Percentiles rank a stretch among this genome's conserved stretches.
Conservation (phyloP, 1,284 basidiomycete species). For the Cryptococcus sp. region DNA sequence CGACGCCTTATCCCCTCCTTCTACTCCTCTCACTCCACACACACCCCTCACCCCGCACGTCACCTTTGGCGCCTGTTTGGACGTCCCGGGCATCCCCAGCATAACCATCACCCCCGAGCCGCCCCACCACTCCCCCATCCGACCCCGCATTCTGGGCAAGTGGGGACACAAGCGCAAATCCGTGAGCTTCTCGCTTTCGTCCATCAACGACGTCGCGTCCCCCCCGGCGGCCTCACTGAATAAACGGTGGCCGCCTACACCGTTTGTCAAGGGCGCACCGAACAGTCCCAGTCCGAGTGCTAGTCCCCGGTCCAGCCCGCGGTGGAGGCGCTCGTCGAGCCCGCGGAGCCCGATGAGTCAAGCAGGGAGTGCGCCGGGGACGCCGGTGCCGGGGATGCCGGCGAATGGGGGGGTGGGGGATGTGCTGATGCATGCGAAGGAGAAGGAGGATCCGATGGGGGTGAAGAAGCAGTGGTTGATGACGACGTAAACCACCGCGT, state of each 20-base stretch:
- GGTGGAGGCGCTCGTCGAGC: no score
- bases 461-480: conserved; percentile 36
- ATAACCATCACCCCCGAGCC: conserved; percentile 18
- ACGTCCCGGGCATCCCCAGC: conserved; percentile 14
- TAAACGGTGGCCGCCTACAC: conserved; percentile 30
- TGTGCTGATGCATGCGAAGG: conserved; percentile 16
- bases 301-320: conserved; percentile 1
- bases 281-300: conserved; percentile 3
- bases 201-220: conserved; percentile 26
- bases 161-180: conserved; percentile 28
- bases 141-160: neutral
- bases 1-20: conserved; percentile 5
- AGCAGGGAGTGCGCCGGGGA: neutral
- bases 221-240: neutral
- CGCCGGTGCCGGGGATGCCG: neutral
- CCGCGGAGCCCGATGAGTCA: neutral
- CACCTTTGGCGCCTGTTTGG: neutral
- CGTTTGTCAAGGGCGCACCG: conserved; percentile 22
- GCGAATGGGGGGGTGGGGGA: neutral
- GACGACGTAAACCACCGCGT: conserved; percentile 11
- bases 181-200: conserved; percentile 34
- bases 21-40: conserved; percentile 5
- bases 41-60: neutral
- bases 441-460: conserved; percentile 30
- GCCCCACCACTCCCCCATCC: neutral